phyloP scores from a whole-genome alignment of 768 basidiomycete species.

The Tulasnella sp. region DNA sequence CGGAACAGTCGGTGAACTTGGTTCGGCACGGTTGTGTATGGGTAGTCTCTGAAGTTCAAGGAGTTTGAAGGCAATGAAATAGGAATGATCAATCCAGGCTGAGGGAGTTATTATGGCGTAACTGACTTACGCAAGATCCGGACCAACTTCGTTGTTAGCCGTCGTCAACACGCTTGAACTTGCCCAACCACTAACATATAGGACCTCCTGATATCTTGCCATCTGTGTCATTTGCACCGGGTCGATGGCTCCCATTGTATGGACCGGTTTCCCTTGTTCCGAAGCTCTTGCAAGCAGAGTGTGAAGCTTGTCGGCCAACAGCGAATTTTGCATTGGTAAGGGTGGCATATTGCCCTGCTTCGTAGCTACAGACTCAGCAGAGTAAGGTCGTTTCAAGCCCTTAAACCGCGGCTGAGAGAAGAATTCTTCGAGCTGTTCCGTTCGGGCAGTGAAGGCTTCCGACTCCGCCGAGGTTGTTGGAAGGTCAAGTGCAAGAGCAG shows the following conservation, averaged over 20 bases:
- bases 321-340: constrained; percentile 61
- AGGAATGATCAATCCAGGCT: background rate
- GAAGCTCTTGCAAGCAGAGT: constrained; percentile 54
- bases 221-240: constrained; percentile 94
- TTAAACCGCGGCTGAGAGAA: constrained; percentile 69
- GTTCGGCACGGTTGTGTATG: constrained; percentile 93
- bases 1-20: constrained; percentile 88
- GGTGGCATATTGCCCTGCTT: constrained; percentile 86
- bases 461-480: constrained; percentile 40
- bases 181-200: constrained; percentile 93
- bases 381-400: constrained; percentile 68
- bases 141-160: constrained; percentile 85
- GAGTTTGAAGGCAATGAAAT: background rate
- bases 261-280: constrained; percentile 59
- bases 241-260: constrained; percentile 90
- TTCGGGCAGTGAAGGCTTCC: constrained; percentile 51
- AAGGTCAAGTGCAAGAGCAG: background rate
- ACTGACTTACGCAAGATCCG: constrained; percentile 64
- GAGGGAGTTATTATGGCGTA: background rate
- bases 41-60: constrained; percentile 60
- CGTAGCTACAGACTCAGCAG: constrained; percentile 67
- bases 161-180: constrained; percentile 80
- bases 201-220: constrained; percentile 75
- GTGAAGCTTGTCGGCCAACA: constrained; percentile 85
- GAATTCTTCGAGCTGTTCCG: constrained; percentile 60